Evolutionary conservation across 179 eudicot species (phyloP), one percentile per base, ranked within the genome.

Genomic region (Nepenthes alata): DNA sequence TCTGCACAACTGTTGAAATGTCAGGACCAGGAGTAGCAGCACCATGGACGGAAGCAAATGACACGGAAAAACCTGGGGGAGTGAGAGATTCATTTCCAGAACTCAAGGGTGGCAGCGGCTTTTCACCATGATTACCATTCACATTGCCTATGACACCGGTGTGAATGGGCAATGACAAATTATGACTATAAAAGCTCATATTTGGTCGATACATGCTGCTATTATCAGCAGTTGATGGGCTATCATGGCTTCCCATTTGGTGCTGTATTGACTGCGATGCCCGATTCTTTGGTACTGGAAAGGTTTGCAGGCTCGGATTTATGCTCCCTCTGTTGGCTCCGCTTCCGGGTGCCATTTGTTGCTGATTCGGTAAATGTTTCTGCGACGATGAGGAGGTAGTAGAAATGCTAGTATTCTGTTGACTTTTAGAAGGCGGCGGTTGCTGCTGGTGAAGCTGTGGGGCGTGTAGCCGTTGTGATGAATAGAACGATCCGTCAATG

Each of bases 401-500:
- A 56, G 89, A 80, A 7, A 75, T 59, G 58, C 78, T 78, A 10
- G 84, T 60, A 66, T 77, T 83, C 47, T 75, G 98, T 0, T 25
- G 25, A 57, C 71, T 61, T 67, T 76, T 87, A 41, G 75, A 44
- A 6, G 80, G 34, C 1, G 75, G 70, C 39, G 66, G 66, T 58
- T 78, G 88, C 69, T 78, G 86, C 61, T 75, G 89, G 70, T 81
- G 96, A 35, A 89, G 57, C 70, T 80, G 96, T 35, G 85, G 79
- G 6, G 95, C 97, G 67, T 89, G 98, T 47, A 89, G 77, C 87
- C 87, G 81, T 58, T 80, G 99, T 7, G 97, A 82, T 5, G 98
- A 67, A 77, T 85, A 94, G 77, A 83, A 94, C 13, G 88, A 69
- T 47, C 96, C 86, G 14, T 82, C 87, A 72, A 82, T 85, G 73